Base-by-base conservation (phyloP, 192 early-diverging fungal species). In the Ambispora gerdemannii region DNA sequence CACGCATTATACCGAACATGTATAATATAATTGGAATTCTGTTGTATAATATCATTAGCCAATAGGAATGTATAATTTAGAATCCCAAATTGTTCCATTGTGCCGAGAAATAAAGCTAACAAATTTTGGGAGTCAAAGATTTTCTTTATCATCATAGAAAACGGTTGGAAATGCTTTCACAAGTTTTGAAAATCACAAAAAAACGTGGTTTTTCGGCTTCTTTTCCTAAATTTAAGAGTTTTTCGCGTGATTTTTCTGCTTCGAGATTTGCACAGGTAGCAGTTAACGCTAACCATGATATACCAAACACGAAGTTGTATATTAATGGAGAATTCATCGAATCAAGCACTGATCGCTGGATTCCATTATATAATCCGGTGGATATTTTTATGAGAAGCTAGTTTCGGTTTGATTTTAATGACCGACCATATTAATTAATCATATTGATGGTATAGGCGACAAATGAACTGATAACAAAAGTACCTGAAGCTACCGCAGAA, bases 321-420 rank as follows among this genome's bases (percentile, higher is more conserved):
- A 91, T 96, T 76, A 90, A 96, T 72, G 95, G 95, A 55, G 88
- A 98, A 84, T 93, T 96, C 78, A 78, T 93, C 58, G 90, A 95
- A 59, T 95, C 94, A 19, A 86, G 87, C 67, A 85, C 92, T 43
- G 78, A 86, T 74, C 86, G 91, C 73, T 95, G 93, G 93, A 89
- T 94, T 69, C 89, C 91, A 53, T 82, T 98, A 55, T 83, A 84
- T 72, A 94, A 98, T 78, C 96, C 96, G 52, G 91, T 91, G 83
- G 75, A n/a, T n/a, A n/a, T n/a, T n/a, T n/a, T n/a, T n/a, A n/a
- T n/a, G n/a, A n/a, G n/a, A n/a, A n/a, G n/a, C n/a, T n/a, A n/a
- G n/a, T n/a, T n/a, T n/a, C n/a, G 86, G 24, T 10, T 25, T 13
- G 10, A 22, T 15, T 11, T 25, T 28, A 31, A 43, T 33, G 3